Percentiles rank a stretch among this genome's conserved stretches.
phyloP scores from a whole-genome alignment of 2,329 filamentous ascomycete species.

The Scleromitrula shiraiana region DNA sequence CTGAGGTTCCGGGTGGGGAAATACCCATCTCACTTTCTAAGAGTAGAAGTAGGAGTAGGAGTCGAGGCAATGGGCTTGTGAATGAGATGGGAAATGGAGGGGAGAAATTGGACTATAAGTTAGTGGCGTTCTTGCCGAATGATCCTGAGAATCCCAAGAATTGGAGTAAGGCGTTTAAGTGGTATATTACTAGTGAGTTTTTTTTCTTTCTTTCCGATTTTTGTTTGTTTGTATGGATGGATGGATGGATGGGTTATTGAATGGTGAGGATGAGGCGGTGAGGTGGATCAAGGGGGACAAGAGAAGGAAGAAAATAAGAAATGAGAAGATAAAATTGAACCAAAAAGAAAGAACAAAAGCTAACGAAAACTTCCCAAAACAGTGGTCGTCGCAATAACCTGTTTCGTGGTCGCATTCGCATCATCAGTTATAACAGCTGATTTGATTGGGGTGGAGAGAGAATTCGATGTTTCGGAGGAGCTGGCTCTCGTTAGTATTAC shows the following conservation, averaged over 20 bases:
- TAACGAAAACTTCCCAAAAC: background rate
- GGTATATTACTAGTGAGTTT: constrained; percentile 60
- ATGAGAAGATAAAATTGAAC: no score
- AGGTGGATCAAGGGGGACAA: no score
- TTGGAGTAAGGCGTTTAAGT: constrained; percentile 71
- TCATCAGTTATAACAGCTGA: constrained; percentile 75
- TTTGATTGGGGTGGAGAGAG: constrained; percentile 51
- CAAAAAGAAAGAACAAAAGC: no score
- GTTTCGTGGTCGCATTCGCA: constrained; percentile 57
- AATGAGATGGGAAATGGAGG: background rate
- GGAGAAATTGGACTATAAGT: constrained; percentile 37
- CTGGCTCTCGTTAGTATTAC: constrained; percentile 65
- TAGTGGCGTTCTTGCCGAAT: constrained; percentile 62
- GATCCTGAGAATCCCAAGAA: constrained; percentile 81
- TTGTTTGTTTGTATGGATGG: background rate
- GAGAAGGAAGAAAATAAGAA: no score
- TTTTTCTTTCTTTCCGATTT: background rate
- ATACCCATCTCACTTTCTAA: constrained; percentile 40
- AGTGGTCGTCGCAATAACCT: constrained; percentile 68
- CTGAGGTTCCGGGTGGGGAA: constrained; percentile 52
- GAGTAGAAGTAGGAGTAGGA: no score
- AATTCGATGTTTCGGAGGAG: constrained; percentile 63
- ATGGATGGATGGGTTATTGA: background rate
- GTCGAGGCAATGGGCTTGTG: no score
- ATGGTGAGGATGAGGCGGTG: background rate